A percentile compares a stretch with the other conserved stretches of the same genome.
phyloP scores from a whole-genome alignment of 2,329 filamentous ascomycete species.

The Exophiala oligosperma region DNA sequence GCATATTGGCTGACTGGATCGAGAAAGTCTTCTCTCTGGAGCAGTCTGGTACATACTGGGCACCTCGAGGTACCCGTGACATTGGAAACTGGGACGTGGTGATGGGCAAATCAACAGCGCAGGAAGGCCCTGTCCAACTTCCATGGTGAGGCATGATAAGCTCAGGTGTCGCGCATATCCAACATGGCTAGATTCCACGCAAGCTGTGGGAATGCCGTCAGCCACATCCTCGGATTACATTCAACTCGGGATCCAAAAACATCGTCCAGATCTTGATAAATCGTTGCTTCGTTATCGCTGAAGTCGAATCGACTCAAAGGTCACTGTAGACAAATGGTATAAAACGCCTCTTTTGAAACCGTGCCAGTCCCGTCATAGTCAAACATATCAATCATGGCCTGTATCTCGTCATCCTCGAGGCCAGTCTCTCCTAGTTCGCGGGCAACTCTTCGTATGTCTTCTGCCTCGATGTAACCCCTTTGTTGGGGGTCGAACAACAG shows the following conservation, averaged over 20 bases:
- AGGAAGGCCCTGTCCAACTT: conserved; percentile 63
- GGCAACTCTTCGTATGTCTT: conserved; percentile 83
- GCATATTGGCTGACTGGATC: conserved; percentile 62
- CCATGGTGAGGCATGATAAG: conserved; percentile 58
- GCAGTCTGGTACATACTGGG: conserved; percentile 72
- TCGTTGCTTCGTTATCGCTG: conserved; percentile 14
- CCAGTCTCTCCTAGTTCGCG: conserved; percentile 84
- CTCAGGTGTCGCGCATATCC: background rate
- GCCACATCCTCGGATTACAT: background rate
- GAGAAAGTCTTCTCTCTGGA: conserved; percentile 60
- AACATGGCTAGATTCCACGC: background rate
- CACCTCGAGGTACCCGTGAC: conserved; percentile 67
- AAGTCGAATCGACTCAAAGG: background rate
- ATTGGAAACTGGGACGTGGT: conserved; percentile 68
- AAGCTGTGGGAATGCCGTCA: background rate
- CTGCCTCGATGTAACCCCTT: conserved; percentile 88
- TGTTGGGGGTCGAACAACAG: conserved; percentile 87
- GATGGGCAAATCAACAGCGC: conserved; percentile 52
- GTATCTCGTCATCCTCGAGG: conserved; percentile 86
- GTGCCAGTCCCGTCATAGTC: conserved; percentile 90
- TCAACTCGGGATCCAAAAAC: conserved; percentile 2
- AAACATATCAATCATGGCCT: conserved; percentile 97
- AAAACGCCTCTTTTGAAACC: conserved; percentile 64
- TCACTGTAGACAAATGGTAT: conserved; percentile 64
- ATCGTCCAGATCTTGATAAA: conserved; percentile 3